Evolutionary conservation across 176 grass and related monocot genomes (phyloP), one percentile per base, ranked within the genome.

Genomic region (Eragrostis curvula): DNA sequence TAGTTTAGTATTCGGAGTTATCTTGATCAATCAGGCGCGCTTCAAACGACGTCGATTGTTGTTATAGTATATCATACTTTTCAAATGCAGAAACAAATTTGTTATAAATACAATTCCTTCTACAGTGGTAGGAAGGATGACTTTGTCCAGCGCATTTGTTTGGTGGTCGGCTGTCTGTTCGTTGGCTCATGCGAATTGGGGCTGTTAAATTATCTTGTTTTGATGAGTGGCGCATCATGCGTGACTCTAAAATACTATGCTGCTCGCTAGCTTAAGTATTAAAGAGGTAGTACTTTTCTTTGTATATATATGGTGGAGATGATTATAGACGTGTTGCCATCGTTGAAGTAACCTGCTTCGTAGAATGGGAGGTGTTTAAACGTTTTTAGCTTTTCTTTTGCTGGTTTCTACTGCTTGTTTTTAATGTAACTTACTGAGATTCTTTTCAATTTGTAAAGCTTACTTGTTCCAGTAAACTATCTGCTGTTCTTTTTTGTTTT

Each of bases 381-480:
- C 20, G 32, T 86, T 42, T 14, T 6, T 48, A 59, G 39, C 41
- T 73, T 73, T 53, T 2, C 56, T 59, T n/a, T 21, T 0, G 5
- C 48, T 58, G 41, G 66, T 66, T 77, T 58, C 51, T 74, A 12
- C 42, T 68, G 66, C 78, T 71, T n/a, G 9, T 81, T 77, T 75
- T 77, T 44, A 56, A 70, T 67, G 64, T 29, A 70, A 44, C 14
- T 53, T 53, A 4, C 0, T 57, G 8, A 29, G 12, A 32, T 16
- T 77, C 23, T 12, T 47, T 81, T 48, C 68, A 10, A 6, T 57
- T 46, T 81, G 28, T 60, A 78, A 6, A 41, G 4, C 28, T 78
- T 85, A 58, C 87, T 89, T 89, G 66, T 82, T 61, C 78, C 66
- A 45, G 5, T 68, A 28, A 83, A 90, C 67, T 59, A 83, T 52